Evolutionary conservation across 306 rosid species (phyloP), one percentile per base, ranked within the genome.

Genomic region (Quercus glauca): DNA sequence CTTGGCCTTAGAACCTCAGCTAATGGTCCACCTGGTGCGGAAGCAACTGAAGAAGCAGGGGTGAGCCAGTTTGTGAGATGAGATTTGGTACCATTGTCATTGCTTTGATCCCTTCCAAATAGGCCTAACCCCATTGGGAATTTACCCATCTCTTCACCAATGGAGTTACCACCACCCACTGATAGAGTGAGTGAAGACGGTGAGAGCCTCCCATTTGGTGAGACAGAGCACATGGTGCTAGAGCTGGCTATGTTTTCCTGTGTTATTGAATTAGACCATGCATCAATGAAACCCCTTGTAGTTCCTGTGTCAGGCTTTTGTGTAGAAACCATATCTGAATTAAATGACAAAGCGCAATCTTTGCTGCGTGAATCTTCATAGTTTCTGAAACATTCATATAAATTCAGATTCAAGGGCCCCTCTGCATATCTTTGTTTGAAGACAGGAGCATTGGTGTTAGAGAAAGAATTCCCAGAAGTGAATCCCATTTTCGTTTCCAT

Each of bases 1-100:
- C 91, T 89, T 18, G 94, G 88, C 73, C 89, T 88, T 25, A 93
- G 65, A 76, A 91, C 97, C 84, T 92, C 97, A 59, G 91, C 97
- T 37, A 92, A 79, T 73, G 97, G 97, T 17, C 91, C 93, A 8
- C 96, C 93, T 10, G 85, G 92, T 19, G 85, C 74, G 45, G 92
- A 73, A 73, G 76, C 79, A 53, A 79, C 85, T 91, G 91, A 89
- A 20, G 86, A 49, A 61, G 87, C 29, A 53, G 92, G 89, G 49
- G 78, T 69, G 55, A 74, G 88, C 93, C 96, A 91, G 29, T 43
- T 89, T 20, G 88, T 41, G 76, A 83, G 25, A 64, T 53, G 74
- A 11, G 79, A 63, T 81, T 84, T 86, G 1, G 68, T 69, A 31
- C 57, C 82, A 26, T 53, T 70, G 56, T 37, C 86, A 70, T 78